phyloP scores from a whole-genome alignment of 2,329 filamentous ascomycete genomes.

The Botryotinia convoluta region DNA sequence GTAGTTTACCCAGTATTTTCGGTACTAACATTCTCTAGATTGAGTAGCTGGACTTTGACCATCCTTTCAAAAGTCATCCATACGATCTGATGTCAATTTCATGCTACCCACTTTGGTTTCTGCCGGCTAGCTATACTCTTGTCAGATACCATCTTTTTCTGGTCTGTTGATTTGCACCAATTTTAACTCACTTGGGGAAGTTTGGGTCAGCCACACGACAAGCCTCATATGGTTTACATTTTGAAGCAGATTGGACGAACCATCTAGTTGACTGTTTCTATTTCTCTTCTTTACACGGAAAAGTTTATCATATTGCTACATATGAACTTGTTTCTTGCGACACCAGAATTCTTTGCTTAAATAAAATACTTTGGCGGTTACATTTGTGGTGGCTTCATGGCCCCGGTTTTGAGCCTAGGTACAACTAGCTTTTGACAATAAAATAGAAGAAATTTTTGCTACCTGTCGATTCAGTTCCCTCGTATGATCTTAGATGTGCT shows the following conservation, averaged over 20 bases:
- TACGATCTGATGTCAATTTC: constrained; percentile 15
- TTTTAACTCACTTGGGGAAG: constrained; percentile 15
- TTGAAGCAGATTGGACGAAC: constrained; percentile 25
- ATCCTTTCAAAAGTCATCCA: constrained; percentile 11
- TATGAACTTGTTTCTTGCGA: background rate
- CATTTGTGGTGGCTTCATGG: constrained; percentile 19
- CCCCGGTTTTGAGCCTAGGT: constrained; percentile 20
- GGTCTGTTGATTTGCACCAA: constrained; percentile 12
- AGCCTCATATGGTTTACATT: constrained; percentile 21
- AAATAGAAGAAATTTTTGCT: constrained; percentile 11
- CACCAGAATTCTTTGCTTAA: constrained; percentile 14
- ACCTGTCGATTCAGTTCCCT: background rate
- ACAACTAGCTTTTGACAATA: constrained; percentile 18
- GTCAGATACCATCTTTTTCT: constrained; percentile 18
- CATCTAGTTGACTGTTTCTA: constrained; percentile 22
- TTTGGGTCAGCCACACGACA: constrained; percentile 18
- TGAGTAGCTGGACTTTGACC: constrained; percentile 4
- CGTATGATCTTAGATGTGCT: background rate
- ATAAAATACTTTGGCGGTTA: background rate
- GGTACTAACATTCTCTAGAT: constrained; percentile 8
- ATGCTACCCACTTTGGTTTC: constrained; percentile 10
- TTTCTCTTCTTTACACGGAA: constrained; percentile 5
- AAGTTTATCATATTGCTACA: constrained; percentile 11
- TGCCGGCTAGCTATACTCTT: constrained; percentile 1
- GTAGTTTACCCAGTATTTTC: background rate